phyloP scores from a whole-genome alignment of 208 protist genomes.

The Wallacemonas sp. region DNA sequence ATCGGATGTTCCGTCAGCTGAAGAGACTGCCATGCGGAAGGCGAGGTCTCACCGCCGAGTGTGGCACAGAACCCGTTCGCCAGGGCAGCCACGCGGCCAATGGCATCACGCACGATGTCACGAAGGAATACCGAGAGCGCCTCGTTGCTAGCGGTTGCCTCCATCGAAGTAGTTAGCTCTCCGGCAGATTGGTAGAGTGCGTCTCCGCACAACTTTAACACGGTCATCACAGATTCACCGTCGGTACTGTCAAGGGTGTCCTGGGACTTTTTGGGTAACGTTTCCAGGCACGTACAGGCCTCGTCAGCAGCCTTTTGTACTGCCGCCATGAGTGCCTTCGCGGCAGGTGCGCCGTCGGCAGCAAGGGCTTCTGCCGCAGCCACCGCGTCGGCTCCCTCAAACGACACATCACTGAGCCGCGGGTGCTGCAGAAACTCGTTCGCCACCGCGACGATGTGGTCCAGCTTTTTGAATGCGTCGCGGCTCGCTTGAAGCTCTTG shows the following conservation, averaged over 20 bases:
- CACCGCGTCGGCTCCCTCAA: background rate
- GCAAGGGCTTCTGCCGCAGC: background rate
- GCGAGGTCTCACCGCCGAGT: constrained; percentile 6
- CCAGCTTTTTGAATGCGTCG: background rate
- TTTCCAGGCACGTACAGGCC: constrained; percentile 4
- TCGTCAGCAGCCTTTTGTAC: background rate
- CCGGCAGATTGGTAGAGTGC: background rate
- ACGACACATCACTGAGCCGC: background rate
- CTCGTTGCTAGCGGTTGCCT: constrained; percentile 13
- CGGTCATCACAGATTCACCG: background rate
- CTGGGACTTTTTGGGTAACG: background rate
- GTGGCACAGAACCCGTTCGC: constrained; percentile 6
- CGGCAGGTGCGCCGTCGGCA: background rate
- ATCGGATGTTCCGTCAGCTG: constrained; percentile 12
- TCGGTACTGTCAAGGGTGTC: background rate
- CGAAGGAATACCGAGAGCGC: constrained; percentile 37
- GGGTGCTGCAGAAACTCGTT: background rate
- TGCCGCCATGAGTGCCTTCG: constrained; percentile 2
- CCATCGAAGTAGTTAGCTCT: background rate
- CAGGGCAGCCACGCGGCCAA: constrained; percentile 23
- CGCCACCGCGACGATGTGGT: constrained; percentile 3
- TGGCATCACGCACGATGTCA: constrained; percentile 35
- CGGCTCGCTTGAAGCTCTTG: background rate
- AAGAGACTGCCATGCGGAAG: constrained; percentile 14
- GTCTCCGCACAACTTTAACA: constrained; percentile 4